Evolutionary conservation across 192 early-diverging fungal species (phyloP), one percentile per base, ranked within the genome.

Genomic region (Podochytrium sp.): DNA sequence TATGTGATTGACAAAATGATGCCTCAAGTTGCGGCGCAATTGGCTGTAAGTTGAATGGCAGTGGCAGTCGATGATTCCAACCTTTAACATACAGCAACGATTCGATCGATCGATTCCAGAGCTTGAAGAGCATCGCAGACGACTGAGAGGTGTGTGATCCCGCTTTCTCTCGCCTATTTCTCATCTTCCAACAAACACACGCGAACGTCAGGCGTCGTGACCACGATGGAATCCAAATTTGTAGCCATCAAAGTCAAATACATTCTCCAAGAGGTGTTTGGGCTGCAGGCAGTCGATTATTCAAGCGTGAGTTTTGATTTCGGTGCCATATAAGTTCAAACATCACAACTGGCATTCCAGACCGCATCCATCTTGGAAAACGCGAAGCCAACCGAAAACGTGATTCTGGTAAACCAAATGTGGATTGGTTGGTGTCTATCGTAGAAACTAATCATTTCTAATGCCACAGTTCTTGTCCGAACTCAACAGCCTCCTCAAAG

Each of bases 41-140:
- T 91, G 16, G 82, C 83, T 63, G 88, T 88, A 77, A 62, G 79
- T 79, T 20, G 29, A 33, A 39, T 32, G 40, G 3, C n/a, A 16
- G 51, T 20, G 7, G 30, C 34, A 18, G 29, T 29, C 55, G 18
- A 37, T 23, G 2, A 33, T 29, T 51, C 20, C 18, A 35, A 74
- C 38, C 30, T 2, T 32, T 55, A 27, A 20, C 32, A 30, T 50
- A 18, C 74, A 91, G 88, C 78, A 83, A 49, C 84, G 88, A 30
- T 94, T 94, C 81, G 90, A 94, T 56, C 78, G 92, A 56, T 83
- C 90, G 34, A 94, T 94, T 77, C 92, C 91, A 32, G 92, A 94
- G 70, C 73, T 94, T n/a, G 92, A 93, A 29, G 75, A 81, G 6
- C 70, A 74, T 51, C 65, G 73, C 38, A 47, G 30, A 23, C 51